Base-by-base conservation (phyloP, 106 monocot species). In the Alisma plantagoaquatica region DNA sequence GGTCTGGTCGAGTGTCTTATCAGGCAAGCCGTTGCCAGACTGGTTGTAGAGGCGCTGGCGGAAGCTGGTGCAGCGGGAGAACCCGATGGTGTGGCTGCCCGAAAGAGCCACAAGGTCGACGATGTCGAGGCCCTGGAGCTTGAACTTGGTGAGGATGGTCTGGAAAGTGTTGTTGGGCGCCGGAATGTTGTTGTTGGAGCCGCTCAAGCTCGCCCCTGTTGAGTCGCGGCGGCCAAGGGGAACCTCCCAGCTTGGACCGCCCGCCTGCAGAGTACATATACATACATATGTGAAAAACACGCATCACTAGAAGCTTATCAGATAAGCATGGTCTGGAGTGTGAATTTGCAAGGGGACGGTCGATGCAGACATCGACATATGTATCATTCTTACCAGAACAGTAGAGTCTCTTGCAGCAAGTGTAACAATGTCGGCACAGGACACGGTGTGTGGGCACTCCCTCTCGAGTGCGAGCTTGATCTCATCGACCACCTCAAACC, bases 31-130 rank as follows among this genome's bases (percentile, higher is more conserved):
- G 64, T 77, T 74, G 23, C 80, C 80, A 0, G 42, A 77, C 56
- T 81, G 77, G 56, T 86, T 81, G 76, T 81, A 86, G 30, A 86
- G 73, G 49, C 86, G 57, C 44, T 81, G 80, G 16, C 80, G 54
- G 68, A 86, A 81, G 61, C 73, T 77, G 24, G 70, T 77, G 77
- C 86, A 86, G 29, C 67, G 60, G 0, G 81, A 62, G 24, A 70
- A 10, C 2, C 86, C 86, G 35, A 86, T 77, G 7, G 77, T 86
- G 71, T 81, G 86, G 70, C 73, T 67, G 23, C 85, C 84, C 7
- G 81, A 77, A 32, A 86, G 86, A 12, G 77, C 65, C 21, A 87
- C 81, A 2, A 87, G 64, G 31, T 87, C 86, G 17, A 71, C 71
- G 16, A 75, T 2, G 63, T 77, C 55, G 24, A 87, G 81, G 7